Percentiles rank a stretch among this genome's conserved stretches.
These are phyloP conservation scores for Cyphellophora attinorum DNA, from an alignment of 2,329 filamentous ascomycete genomes.

Conservation along the genomic window DNA sequence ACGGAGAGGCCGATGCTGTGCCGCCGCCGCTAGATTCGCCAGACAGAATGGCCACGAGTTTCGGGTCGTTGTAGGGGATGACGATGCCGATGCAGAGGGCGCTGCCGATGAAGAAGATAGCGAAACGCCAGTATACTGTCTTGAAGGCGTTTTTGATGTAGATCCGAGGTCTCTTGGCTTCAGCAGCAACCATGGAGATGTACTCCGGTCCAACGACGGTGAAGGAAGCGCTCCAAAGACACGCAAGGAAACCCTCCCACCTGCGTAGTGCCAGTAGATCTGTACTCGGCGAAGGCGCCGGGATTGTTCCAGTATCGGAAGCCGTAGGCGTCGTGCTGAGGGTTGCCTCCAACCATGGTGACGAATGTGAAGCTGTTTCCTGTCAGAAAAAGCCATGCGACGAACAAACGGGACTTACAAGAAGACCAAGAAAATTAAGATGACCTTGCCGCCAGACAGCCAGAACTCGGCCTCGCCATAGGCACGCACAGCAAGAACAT, in stretches of 20 bases:
- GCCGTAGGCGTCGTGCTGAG: constrained; percentile 57
- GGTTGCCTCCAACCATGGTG: constrained; percentile 72
- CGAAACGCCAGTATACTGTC: constrained; percentile 66
- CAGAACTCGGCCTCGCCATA: constrained; percentile 61
- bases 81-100: constrained; percentile 61
- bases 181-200: constrained; percentile 51
- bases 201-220: constrained; percentile 57
- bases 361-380: constrained; percentile 75
- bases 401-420: too few species aligned
- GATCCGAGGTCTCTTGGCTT: constrained; percentile 57
- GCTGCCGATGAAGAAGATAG: constrained; percentile 64
- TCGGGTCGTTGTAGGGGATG: constrained; percentile 54
- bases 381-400: too few species aligned
- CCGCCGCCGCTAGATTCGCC: constrained; percentile 38
- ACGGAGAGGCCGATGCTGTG: constrained; percentile 52
- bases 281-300: constrained; percentile 55
- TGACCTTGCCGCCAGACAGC: constrained; percentile 58
- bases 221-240: constrained; percentile 60
- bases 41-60: constrained; percentile 31
- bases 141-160: constrained; percentile 67
- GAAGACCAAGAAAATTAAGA: constrained; percentile 55
- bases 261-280: constrained; percentile 54
- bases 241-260: constrained; percentile 48
- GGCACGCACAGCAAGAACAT: constrained; percentile 56
- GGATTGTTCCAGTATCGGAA: constrained; percentile 58